A percentile compares a stretch with the other conserved stretches of the same genome.
phyloP scores from a whole-genome alignment of 2,329 filamentous ascomycete genomes.

The Cytospora piceicola region DNA sequence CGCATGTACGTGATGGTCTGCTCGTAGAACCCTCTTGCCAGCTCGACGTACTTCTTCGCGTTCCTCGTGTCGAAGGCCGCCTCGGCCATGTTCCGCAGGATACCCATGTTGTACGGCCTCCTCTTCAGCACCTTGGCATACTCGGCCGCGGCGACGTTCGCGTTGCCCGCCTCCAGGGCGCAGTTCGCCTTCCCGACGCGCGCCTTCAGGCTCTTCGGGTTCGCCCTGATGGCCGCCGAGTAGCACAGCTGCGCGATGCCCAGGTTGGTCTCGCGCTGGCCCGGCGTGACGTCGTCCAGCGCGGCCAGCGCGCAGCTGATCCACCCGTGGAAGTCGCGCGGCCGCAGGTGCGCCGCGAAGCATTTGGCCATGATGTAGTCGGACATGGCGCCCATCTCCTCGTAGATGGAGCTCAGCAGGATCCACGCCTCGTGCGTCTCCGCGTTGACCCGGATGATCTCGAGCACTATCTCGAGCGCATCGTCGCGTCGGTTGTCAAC shows the following conservation, averaged over 20 bases:
- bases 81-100: conserved; percentile 60
- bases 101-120: conserved; percentile 56
- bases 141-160: conserved; percentile 58
- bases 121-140: conserved; percentile 59
- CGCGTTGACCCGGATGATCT: conserved; percentile 70
- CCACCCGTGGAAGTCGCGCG: conserved; percentile 64
- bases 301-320: conserved; percentile 62
- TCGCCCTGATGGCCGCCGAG: conserved; percentile 61
- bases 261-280: conserved; percentile 54
- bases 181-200: conserved; percentile 64
- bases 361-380: conserved; percentile 64
- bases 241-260: conserved; percentile 63
- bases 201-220: conserved; percentile 60
- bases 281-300: conserved; percentile 49
- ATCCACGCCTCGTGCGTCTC: conserved; percentile 70
- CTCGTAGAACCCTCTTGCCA: conserved; percentile 54
- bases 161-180: conserved; percentile 58
- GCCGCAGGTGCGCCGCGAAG: conserved; percentile 65
- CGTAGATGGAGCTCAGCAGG: conserved; percentile 62
- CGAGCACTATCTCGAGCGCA: conserved; percentile 61
- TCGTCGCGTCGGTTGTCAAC: conserved; percentile 50
- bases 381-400: conserved; percentile 60
- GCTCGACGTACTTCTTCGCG: conserved; percentile 43
- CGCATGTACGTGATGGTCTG: conserved; percentile 50
- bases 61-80: conserved; percentile 58